A percentile compares a stretch with the other conserved stretches of the same genome.
These are phyloP conservation scores for Sambucus nigra DNA, from an alignment of 129 eudicot species.

Conservation along the genomic window DNA sequence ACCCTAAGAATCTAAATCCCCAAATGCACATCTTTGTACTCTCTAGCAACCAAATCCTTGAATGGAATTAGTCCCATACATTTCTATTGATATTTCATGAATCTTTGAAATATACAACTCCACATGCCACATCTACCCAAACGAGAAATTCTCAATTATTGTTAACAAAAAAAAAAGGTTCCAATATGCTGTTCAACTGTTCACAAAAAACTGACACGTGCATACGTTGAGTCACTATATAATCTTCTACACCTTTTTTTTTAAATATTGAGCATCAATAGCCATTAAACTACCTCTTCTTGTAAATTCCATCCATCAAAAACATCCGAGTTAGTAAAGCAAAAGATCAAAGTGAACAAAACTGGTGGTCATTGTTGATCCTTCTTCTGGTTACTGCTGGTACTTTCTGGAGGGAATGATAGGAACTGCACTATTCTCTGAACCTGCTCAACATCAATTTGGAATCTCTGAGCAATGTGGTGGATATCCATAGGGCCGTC, in stretches of 20 bases:
- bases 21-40: too few relatives aligned
- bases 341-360: slow-evolving; percentile 1
- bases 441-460: slow-evolving; percentile 52
- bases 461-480: slow-evolving; percentile 58
- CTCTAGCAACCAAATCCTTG: too few relatives aligned
- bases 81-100: too few relatives aligned
- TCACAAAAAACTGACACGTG: neutral
- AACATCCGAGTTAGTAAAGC: slow-evolving; percentile 8
- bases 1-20: too few relatives aligned
- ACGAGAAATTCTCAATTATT: neutral
- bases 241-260: too few relatives aligned
- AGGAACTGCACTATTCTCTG: slow-evolving; percentile 48
- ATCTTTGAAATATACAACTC: too few relatives aligned
- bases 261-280: neutral
- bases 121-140: neutral
- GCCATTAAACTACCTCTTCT: neutral
- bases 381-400: slow-evolving; percentile 29
- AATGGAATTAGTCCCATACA: too few relatives aligned
- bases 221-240: neutral
- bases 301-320: slow-evolving; percentile 1
- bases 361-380: slow-evolving; percentile 23
- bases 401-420: slow-evolving; percentile 57
- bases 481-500: slow-evolving; percentile 57
- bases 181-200: neutral
- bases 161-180: neutral